Conservation (phyloP, 176 grass and related monocot genomes). For the Elaeis guineensis region DNA sequence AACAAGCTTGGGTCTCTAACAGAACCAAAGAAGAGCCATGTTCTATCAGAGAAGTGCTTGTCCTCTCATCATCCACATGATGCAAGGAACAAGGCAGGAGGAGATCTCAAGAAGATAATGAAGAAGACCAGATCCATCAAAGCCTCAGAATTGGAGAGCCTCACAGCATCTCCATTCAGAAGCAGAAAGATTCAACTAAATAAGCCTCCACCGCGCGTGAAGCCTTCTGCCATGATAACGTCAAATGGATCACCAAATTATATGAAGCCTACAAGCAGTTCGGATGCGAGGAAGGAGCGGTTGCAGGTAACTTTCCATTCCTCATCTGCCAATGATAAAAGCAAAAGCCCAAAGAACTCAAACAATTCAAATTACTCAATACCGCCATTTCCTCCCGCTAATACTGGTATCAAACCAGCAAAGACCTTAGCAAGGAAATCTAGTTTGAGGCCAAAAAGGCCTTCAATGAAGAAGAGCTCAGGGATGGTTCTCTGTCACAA, state of each 20-base stretch:
- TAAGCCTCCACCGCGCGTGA: not conserved
- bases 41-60: constrained; percentile 8
- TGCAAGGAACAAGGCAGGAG: not conserved
- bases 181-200: not conserved
- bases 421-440: constrained; percentile 29
- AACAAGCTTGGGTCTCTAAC: constrained; percentile 4
- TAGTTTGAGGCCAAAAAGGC: constrained; percentile 15
- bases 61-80: not conserved
- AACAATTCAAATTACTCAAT: not conserved
- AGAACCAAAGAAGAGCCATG: constrained; percentile 29
- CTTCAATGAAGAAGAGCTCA: constrained; percentile 30
- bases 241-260: constrained; percentile 51
- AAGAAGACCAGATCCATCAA: constrained; percentile 8
- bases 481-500: constrained; percentile 49
- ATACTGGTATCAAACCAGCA: not conserved
- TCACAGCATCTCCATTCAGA: no score
- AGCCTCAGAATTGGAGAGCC: not conserved
- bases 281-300: constrained; percentile 53
- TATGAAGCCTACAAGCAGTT: constrained; percentile 78
- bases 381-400: constrained; percentile 6
- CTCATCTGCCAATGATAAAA: not conserved
- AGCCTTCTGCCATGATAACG: not conserved
- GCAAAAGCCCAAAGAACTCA: constrained; percentile 3
- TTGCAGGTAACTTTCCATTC: constrained; percentile 18
- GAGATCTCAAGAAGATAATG: constrained; percentile 19